These are phyloP conservation scores for Sugiyamaella novakii DNA, from an alignment of 1,139 yeast genomes.

Conservation along the genomic window DNA sequence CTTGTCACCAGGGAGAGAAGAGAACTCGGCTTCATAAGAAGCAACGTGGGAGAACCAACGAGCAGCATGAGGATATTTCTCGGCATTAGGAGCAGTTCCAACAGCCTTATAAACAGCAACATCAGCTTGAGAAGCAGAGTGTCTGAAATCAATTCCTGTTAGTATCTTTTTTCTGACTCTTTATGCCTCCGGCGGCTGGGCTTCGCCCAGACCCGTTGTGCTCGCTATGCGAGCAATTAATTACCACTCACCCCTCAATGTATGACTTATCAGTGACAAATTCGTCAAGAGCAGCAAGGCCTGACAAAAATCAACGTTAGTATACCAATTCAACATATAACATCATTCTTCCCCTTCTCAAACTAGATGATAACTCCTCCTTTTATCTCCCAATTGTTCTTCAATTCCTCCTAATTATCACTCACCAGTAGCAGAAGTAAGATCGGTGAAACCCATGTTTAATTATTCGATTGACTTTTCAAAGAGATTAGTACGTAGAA, in stretches of 20 bases:
- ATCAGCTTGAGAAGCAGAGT: constrained; percentile 82
- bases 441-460: constrained; percentile 47
- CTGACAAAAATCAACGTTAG: constrained; percentile 33
- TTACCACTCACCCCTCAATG: constrained; percentile 86
- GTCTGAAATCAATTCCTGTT: constrained; percentile 11
- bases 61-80: constrained; percentile 88
- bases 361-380: no score
- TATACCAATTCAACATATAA: no score
- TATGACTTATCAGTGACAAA: constrained; percentile 90
- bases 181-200: no score
- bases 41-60: constrained; percentile 99
- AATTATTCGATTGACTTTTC: constrained; percentile 6
- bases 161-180: no score
- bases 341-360: no score
- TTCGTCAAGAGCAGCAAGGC: constrained; percentile 82
- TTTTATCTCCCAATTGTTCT: no score
- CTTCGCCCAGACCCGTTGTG: no score
- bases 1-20: constrained; percentile 45
- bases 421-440: constrained; percentile 47
- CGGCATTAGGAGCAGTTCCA: constrained; percentile 56
- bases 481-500: not conserved
- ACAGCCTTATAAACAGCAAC: constrained; percentile 91
- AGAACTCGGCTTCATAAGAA: constrained; percentile 84
- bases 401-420: constrained; percentile 18
- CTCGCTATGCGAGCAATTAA: no score